Conservation (phyloP, 2,329 filamentous ascomycete genomes). For the Neofusicoccum kwambonambiense region DNA sequence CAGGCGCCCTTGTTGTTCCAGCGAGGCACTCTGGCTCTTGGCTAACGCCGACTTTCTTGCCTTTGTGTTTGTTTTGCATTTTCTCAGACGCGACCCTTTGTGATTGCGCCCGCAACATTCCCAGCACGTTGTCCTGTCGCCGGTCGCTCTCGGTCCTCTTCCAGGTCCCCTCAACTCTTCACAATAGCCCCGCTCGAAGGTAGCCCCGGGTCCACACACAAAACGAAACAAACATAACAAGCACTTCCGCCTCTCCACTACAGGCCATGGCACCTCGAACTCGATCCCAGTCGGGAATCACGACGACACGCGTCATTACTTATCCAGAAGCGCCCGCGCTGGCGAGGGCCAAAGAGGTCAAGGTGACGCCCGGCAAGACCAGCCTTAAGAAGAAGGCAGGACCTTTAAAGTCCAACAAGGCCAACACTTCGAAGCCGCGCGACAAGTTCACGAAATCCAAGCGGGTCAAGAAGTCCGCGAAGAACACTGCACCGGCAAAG, state of each 20-base stretch:
- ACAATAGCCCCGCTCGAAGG: too few relatives aligned
- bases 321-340: conserved; percentile 41
- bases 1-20: background rate
- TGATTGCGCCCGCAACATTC: background rate
- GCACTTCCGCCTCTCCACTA: background rate
- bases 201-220: background rate
- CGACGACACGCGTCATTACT: conserved; percentile 53
- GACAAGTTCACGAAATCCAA: conserved; percentile 27
- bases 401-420: conserved; percentile 29
- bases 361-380: conserved; percentile 29
- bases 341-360: conserved; percentile 26
- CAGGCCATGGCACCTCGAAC: conserved; percentile 32
- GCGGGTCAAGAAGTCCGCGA: conserved; percentile 15
- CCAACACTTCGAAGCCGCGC: conserved; percentile 35
- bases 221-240: background rate
- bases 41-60: background rate
- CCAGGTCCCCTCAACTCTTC: too few relatives aligned
- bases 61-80: background rate
- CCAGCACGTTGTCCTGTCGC: background rate
- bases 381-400: conserved; percentile 39
- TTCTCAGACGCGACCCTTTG: background rate
- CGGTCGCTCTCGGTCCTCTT: too few relatives aligned
- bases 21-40: background rate
- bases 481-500: too few relatives aligned
- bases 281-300: conserved; percentile 51